Percentiles rank a stretch among this genome's conserved stretches.
These are phyloP conservation scores for Colletotrichum higginsianum DNA, from an alignment of 2,329 filamentous ascomycete species.

Conservation along the genomic window DNA sequence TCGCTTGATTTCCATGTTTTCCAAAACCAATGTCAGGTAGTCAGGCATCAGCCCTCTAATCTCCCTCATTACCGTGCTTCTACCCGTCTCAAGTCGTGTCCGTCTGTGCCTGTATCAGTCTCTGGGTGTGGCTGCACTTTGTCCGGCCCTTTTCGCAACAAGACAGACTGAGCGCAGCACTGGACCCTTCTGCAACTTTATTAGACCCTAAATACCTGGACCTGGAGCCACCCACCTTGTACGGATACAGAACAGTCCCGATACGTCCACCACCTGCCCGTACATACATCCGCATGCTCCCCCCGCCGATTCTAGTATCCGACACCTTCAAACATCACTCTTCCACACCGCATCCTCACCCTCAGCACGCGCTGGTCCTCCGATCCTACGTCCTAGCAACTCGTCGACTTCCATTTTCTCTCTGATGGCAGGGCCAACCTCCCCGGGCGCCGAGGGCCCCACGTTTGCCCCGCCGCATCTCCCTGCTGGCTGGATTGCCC, in stretches of 20 bases:
- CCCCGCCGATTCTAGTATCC: slow-evolving; percentile 16
- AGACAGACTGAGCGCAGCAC: slow-evolving; percentile 18
- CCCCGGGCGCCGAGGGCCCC: slow-evolving; percentile 72
- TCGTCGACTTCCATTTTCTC: slow-evolving; percentile 17
- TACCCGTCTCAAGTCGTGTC: slow-evolving; percentile 1
- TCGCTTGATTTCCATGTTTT: neutral
- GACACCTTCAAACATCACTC: slow-evolving; percentile 18
- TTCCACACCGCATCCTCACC: slow-evolving; percentile 6
- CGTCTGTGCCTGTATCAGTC: slow-evolving; percentile 20
- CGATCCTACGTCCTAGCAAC: neutral
- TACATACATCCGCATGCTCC: slow-evolving; percentile 20
- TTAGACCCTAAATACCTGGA: slow-evolving; percentile 15
- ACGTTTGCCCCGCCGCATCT: slow-evolving; percentile 73
- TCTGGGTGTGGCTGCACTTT: slow-evolving; percentile 11
- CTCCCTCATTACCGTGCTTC: neutral
- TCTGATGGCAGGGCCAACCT: slow-evolving; percentile 70
- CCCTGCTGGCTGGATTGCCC: slow-evolving; percentile 77
- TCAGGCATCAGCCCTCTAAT: neutral
- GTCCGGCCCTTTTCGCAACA: slow-evolving; percentile 4
- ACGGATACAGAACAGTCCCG: slow-evolving; percentile 2
- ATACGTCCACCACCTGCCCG: slow-evolving; percentile 27
- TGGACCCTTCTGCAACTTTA: slow-evolving; percentile 20
- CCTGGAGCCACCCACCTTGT: slow-evolving; percentile 19
- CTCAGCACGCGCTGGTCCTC: slow-evolving; percentile 2
- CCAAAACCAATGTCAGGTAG: neutral